Evolutionary conservation across 495 filamentous ascomycete genomes (phyloP).

Genomic region (Annulohypoxylon stygium): DNA sequence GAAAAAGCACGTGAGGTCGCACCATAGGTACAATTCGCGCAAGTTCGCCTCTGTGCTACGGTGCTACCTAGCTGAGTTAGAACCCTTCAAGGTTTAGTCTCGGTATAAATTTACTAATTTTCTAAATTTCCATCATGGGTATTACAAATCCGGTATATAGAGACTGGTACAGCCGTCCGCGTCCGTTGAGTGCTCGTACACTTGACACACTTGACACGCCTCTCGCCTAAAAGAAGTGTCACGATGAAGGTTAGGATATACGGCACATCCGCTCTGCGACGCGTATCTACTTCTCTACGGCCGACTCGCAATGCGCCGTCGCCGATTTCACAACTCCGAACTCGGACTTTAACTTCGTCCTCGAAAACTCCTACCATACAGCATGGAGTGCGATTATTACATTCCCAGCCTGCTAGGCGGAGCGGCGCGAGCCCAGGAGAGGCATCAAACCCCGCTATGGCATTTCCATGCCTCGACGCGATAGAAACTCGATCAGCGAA

Average conservation of each 20-base stretch:
- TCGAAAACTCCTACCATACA: slow-evolving; percentile 14
- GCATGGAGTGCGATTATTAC: slow-evolving; percentile 46
- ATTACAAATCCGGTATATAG: slow-evolving; percentile 13
- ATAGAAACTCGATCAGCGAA: slow-evolving; percentile 85
- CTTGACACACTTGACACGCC: too few relatives aligned
- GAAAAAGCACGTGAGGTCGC: slow-evolving; percentile 10
- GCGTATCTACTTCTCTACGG: slow-evolving; percentile 37
- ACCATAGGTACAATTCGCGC: slow-evolving; percentile 3
- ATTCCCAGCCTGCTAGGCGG: slow-evolving; percentile 51
- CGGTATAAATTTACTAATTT: not conserved
- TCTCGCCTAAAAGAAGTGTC: not conserved
- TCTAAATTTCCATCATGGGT: slow-evolving; percentile 21
- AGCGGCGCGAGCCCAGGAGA: slow-evolving; percentile 49
- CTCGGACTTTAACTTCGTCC: slow-evolving; percentile 30
- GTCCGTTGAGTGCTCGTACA: slow-evolving; percentile 4
- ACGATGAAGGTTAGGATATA: slow-evolving; percentile 34
- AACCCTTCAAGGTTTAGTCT: slow-evolving; percentile 10
- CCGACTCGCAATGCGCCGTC: slow-evolving; percentile 14
- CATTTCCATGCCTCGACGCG: slow-evolving; percentile 95
- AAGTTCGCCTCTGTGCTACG: slow-evolving; percentile 4
- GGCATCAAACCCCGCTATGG: slow-evolving; percentile 87
- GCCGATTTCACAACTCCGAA: slow-evolving; percentile 22
- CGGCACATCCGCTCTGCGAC: slow-evolving; percentile 36
- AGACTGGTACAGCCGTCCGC: not conserved
- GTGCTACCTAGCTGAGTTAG: not conserved